Percentiles rank a stretch among this genome's conserved stretches.
These are phyloP conservation scores for Achlya hypogyna DNA, from an alignment of 352 stramenopile genomes.

Conservation along the genomic window DNA sequence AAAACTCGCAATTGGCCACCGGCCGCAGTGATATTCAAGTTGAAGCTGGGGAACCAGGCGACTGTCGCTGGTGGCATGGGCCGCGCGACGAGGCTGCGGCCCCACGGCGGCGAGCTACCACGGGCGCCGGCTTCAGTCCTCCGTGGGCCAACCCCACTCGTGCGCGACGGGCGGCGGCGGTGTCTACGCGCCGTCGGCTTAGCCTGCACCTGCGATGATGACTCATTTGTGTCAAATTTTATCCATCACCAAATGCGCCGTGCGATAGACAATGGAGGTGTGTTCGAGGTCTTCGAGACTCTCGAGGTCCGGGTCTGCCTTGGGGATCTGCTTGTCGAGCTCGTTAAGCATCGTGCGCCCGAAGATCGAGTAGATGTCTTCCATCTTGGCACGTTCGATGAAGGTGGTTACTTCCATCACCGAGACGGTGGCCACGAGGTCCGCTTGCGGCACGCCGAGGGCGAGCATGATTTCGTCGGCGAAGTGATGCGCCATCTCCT, in stretches of 20 bases:
- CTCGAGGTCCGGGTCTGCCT: neutral
- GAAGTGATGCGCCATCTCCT: slow-evolving; percentile 47
- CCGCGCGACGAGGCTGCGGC: no score
- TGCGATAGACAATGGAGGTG: neutral
- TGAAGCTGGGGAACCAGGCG: no score
- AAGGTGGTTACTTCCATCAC: slow-evolving; percentile 41
- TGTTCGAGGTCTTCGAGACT: neutral
- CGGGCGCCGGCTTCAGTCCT: no score
- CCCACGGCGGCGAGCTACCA: no score
- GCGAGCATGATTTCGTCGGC: slow-evolving; percentile 52
- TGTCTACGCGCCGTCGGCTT: no score
- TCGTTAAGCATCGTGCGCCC: slow-evolving; percentile 54
- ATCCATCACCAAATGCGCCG: neutral
- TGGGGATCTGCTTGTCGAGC: neutral
- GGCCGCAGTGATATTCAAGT: neutral
- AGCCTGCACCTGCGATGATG: neutral
- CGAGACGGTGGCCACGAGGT: slow-evolving; percentile 30
- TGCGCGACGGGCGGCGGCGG: no score
- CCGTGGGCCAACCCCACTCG: no score
- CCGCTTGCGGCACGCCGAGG: slow-evolving; percentile 25
- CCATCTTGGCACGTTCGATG: slow-evolving; percentile 34
- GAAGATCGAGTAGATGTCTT: slow-evolving; percentile 54
- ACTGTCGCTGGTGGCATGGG: no score
- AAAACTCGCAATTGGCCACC: neutral
- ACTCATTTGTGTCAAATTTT: neutral